A percentile compares a stretch with the other conserved stretches of the same genome.
Conservation (phyloP, 305 asterid species). For the Fraxinus paxiana region DNA sequence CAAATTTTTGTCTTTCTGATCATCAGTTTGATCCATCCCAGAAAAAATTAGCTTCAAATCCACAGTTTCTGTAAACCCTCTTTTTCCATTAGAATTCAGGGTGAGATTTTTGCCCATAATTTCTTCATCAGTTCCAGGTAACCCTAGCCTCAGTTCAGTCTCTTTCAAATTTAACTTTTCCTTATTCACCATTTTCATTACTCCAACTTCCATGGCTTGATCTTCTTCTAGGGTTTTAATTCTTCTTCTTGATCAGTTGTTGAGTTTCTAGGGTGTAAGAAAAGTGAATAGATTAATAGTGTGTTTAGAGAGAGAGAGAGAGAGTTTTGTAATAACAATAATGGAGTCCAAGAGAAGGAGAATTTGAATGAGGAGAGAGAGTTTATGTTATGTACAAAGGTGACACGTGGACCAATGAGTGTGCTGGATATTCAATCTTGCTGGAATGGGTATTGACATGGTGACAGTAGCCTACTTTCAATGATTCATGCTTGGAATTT, state of each 20-base stretch:
- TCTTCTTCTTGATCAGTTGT: not conserved
- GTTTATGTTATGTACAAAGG: constrained; percentile 11
- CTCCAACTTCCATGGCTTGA: not conserved
- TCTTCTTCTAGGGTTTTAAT: not conserved
- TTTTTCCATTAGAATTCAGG: constrained; percentile 34
- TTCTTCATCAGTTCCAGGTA: constrained; percentile 47
- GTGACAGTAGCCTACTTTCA: constrained; percentile 33
- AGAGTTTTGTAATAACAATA: not conserved
- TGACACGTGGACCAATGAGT: constrained; percentile 40
- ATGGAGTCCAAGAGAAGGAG: not conserved
- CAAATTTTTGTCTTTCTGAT: constrained; percentile 15
- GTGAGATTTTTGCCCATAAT: constrained; percentile 14
- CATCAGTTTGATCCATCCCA: constrained; percentile 17
- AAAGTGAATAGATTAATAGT: not conserved
- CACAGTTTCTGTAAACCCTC: constrained; percentile 44
- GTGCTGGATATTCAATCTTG: constrained; percentile 39
- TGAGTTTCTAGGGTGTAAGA: not conserved
- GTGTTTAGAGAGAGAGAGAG: not conserved
- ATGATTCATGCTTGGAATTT: constrained; percentile 23
- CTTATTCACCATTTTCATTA: constrained; percentile 31
- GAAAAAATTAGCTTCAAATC: constrained; percentile 52
- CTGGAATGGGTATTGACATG: constrained; percentile 30
- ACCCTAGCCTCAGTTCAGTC: constrained; percentile 73
- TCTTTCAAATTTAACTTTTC: constrained; percentile 34
- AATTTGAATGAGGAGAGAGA: constrained; percentile 12